phyloP scores from a whole-genome alignment of 1,284 basidiomycete genomes.

The Sanghuangporus baumii region DNA sequence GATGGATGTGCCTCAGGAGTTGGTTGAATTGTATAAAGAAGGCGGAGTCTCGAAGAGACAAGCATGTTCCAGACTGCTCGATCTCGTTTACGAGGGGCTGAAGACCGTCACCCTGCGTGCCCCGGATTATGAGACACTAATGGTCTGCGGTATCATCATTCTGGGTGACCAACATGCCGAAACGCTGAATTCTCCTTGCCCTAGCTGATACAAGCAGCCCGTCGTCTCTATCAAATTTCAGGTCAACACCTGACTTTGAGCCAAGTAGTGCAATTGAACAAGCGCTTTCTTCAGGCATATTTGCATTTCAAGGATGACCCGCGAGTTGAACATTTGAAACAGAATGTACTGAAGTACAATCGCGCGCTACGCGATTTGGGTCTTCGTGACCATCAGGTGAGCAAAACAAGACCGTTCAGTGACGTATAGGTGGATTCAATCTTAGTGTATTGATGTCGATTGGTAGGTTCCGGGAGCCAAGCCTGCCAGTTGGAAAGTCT shows the following conservation, averaged over 20 bases:
- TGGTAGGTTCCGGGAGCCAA: conserved; percentile 72
- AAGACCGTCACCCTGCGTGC: conserved; percentile 96
- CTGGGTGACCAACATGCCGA: background rate
- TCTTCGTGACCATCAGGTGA: conserved; percentile 95
- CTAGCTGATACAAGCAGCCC: conserved; percentile 91
- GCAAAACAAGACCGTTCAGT: conserved; percentile 9
- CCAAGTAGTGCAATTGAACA: conserved; percentile 95
- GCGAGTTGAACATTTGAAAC: conserved; percentile 75
- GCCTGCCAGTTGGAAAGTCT: conserved; percentile 81
- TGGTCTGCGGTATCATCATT: conserved; percentile 50
- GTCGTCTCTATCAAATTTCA: conserved; percentile 93
- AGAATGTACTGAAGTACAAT: conserved; percentile 89
- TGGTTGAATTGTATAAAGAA: conserved; percentile 86
- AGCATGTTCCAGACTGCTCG: conserved; percentile 86
- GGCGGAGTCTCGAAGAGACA: conserved; percentile 89
- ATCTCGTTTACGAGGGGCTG: conserved; percentile 89
- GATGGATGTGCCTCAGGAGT: conserved; percentile 80
- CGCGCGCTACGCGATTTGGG: conserved; percentile 87
- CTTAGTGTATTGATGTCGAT: background rate
- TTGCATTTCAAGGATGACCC: conserved; percentile 92
- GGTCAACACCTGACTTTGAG: conserved; percentile 92
- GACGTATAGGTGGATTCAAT: background rate
- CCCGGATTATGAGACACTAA: conserved; percentile 96
- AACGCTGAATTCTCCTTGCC: conserved; percentile 2
- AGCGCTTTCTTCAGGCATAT: conserved; percentile 93